Evolutionary conservation across 192 early-diverging fungal species (phyloP).

Genomic region (Dissophora globulifera): DNA sequence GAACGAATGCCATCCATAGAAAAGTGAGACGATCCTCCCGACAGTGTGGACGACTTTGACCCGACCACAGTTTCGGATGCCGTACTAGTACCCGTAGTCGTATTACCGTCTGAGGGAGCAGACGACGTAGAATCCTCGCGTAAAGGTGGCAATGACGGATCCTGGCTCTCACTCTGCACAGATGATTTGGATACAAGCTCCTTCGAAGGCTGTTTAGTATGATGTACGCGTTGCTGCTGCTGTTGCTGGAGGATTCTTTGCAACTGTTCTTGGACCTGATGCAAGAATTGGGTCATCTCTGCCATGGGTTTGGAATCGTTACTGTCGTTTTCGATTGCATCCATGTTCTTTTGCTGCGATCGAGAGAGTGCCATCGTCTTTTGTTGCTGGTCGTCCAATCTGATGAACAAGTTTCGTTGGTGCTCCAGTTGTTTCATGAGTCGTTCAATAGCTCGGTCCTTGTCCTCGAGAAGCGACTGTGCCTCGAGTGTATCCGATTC

Average conservation of each 20-base stretch:
- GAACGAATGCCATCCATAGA: slow-evolving; percentile 30
- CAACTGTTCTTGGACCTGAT: slow-evolving; percentile 8
- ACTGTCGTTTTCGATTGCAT: background rate
- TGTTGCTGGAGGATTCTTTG: slow-evolving; percentile 25
- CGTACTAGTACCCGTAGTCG: background rate
- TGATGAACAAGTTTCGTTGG: slow-evolving; percentile 31
- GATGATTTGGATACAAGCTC: background rate
- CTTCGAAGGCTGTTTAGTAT: background rate
- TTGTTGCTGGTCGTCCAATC: slow-evolving; percentile 47
- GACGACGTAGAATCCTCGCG: slow-evolving; percentile 28
- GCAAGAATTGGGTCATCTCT: slow-evolving; percentile 17
- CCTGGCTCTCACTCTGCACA: too few relatives aligned
- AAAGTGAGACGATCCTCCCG: background rate
- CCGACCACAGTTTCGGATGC: background rate
- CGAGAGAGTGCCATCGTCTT: slow-evolving; percentile 23
- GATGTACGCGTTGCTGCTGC: slow-evolving; percentile 24
- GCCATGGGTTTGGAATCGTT: slow-evolving; percentile 4
- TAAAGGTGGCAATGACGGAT: background rate
- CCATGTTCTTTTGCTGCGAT: slow-evolving; percentile 30
- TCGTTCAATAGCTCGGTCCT: slow-evolving; percentile 52
- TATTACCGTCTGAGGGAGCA: slow-evolving; percentile 4
- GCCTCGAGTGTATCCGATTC: slow-evolving; percentile 36
- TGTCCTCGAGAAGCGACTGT: slow-evolving; percentile 33
- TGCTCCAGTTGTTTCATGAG: slow-evolving; percentile 52
- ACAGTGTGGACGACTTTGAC: background rate